Base-by-base conservation (phyloP, 257 asterid species). In the Misopates orontium region DNA sequence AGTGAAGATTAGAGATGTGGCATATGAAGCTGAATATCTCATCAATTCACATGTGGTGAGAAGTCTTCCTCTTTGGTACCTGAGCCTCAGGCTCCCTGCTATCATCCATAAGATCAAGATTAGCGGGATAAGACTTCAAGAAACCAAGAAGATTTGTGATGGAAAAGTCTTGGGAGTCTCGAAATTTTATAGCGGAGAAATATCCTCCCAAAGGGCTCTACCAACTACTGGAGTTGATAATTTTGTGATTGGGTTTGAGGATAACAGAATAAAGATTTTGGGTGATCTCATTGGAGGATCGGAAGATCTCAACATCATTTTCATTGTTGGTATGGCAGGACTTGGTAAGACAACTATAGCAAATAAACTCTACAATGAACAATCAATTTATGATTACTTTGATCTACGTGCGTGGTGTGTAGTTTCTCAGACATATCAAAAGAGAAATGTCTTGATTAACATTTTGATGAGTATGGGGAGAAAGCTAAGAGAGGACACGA, bases 21-120 rank as follows among this genome's bases (percentile, higher is more conserved):
- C 64, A 15, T 36, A 17, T 32, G 17, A 17, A 58, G 49, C 10
- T 17, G 64, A 58, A 32, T 58, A 58, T 58, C 64, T 58, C 64
- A 58, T 58, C 22, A 58, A 10, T 10, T 58, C 47, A 16, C 16
- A 14, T 32, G 20, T 41, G 3, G 28, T 41, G 10, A 24, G 42
- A 36, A 58, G 31, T 19, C 19, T 58, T 19, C 48, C 42, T 58
- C 7, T 32, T 36, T 58, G 64, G 64, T 58, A 58, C 36, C 22
- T 58, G 18, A 18, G 18, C 17, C 64, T 58, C 64, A 58, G 64
- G 18, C 64, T 58, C 14, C 64, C 25, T 4, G 19, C 25, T 17
- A 32, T 58, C 42, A 17, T 21, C 42, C 64, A 32, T 3, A 58
- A 58, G 28, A 31, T 58, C 44, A 19, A 58, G 21, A 23, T 58